A percentile compares a stretch with the other conserved stretches of the same genome.
Conservation (phyloP, 345 rosid species). For the Acer yangbiense region DNA sequence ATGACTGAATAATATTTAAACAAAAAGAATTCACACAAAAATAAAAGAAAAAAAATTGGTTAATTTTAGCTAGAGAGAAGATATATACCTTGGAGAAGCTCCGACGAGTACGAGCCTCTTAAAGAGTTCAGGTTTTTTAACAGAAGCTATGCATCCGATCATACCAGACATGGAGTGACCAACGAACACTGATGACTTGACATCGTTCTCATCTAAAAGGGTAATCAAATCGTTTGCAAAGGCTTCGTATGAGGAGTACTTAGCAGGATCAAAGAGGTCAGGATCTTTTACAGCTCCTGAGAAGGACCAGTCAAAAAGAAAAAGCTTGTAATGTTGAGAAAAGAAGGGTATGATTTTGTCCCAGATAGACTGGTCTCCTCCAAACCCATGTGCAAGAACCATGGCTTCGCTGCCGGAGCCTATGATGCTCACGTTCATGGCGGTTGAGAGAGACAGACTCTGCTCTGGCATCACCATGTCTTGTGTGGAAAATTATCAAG, state of each 20-base stretch:
- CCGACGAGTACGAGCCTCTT: constrained; percentile 53
- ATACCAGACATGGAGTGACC: constrained; percentile 92
- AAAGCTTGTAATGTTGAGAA: constrained; percentile 45
- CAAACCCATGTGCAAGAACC: constrained; percentile 74
- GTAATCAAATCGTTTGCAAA: constrained; percentile 61
- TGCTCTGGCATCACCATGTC: constrained; percentile 45
- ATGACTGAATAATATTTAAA: too few relatives aligned
- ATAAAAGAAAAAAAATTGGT: too few relatives aligned
- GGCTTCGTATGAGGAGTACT: constrained; percentile 54
- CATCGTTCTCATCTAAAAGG: constrained; percentile 55
- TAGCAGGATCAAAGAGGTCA: constrained; percentile 52
- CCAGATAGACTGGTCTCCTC: constrained; percentile 72
- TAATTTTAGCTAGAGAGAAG: neutral
- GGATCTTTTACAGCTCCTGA: constrained; percentile 67
- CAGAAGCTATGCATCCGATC: constrained; percentile 83
- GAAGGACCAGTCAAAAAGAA: constrained; percentile 77
- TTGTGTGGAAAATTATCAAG: neutral
- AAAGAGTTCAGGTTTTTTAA: constrained; percentile 71
- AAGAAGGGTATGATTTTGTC: constrained; percentile 55
- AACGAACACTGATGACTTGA: constrained; percentile 47
- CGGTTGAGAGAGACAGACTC: constrained; percentile 42
- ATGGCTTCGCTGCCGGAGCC: constrained; percentile 51
- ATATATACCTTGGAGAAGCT: constrained; percentile 72
- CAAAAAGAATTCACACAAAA: too few relatives aligned
- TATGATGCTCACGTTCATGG: constrained; percentile 64